A percentile compares a stretch with the other conserved stretches of the same genome.
phyloP scores from a whole-genome alignment of 2,329 filamentous ascomycete genomes.

The Colletotrichum cordylinicola region DNA sequence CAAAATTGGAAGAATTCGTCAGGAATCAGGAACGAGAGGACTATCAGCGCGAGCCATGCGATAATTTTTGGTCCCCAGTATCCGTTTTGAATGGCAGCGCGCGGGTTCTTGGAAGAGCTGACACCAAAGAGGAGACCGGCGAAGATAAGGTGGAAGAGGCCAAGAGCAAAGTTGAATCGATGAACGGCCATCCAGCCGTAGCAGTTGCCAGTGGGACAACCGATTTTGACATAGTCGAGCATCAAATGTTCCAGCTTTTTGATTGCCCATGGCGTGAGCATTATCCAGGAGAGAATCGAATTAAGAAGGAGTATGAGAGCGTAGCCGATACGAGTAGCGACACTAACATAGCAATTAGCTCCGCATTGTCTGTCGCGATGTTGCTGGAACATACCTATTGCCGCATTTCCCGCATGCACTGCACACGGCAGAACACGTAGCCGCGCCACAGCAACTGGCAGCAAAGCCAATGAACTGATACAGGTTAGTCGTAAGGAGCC shows the following conservation, averaged over 20 bases:
- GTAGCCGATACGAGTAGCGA: constrained; percentile 96
- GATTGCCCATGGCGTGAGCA: constrained; percentile 98
- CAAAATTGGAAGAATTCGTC: constrained; percentile 94
- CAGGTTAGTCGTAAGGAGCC: neutral
- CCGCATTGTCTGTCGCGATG: neutral
- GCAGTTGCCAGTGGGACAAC: constrained; percentile 88
- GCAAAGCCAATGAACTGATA: constrained; percentile 75
- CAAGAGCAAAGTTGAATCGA: constrained; percentile 96
- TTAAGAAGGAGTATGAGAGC: constrained; percentile 94
- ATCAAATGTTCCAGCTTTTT: constrained; percentile 92
- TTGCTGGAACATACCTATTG: constrained; percentile 71
- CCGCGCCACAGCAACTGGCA: constrained; percentile 94
- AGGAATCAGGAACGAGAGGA: constrained; percentile 93
- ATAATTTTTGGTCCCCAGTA: constrained; percentile 98
- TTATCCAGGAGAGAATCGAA: constrained; percentile 97
- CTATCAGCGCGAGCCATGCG: constrained; percentile 84
- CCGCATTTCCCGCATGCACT: constrained; percentile 96
- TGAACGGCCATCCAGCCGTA: constrained; percentile 97
- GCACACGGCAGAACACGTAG: constrained; percentile 95
- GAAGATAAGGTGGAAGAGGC: constrained; percentile 89
- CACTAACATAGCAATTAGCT: constrained; percentile 55
- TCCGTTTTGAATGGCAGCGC: constrained; percentile 93
- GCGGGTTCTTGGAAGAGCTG: constrained; percentile 82
- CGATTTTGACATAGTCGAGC: constrained; percentile 94
- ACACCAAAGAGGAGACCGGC: constrained; percentile 87